A percentile compares a stretch with the other conserved stretches of the same genome.
Evolutionary conservation across 176 grass and related monocot species (phyloP).

Genomic region (Hordeum marinum): DNA sequence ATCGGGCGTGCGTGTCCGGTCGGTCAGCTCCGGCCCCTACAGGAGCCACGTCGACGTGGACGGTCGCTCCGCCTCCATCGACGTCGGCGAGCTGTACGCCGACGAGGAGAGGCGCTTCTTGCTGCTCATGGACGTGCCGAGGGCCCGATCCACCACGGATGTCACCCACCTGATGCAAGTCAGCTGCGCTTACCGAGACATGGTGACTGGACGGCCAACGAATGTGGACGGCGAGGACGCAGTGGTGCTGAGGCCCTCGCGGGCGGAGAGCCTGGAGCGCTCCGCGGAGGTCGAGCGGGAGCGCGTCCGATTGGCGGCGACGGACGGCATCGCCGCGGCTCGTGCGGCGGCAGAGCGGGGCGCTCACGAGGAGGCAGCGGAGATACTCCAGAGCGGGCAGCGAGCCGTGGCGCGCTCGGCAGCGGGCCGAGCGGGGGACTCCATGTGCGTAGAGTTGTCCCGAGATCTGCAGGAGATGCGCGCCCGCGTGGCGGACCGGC

Average conservation of each 20-base stretch:
- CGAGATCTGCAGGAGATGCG: slow-evolving; percentile 58
- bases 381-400: slow-evolving; percentile 32
- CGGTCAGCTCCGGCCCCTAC: slow-evolving; percentile 61
- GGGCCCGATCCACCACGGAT: neutral
- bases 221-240: slow-evolving; percentile 37
- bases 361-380: slow-evolving; percentile 30
- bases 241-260: slow-evolving; percentile 31
- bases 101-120: slow-evolving; percentile 91
- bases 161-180: slow-evolving; percentile 38
- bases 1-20: slow-evolving; percentile 28
- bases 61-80: slow-evolving; percentile 35
- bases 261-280: neutral
- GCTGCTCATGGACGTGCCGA: slow-evolving; percentile 51
- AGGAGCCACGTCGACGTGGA: slow-evolving; percentile 33
- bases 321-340: slow-evolving; percentile 30
- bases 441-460: slow-evolving; percentile 30
- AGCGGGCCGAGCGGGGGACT: slow-evolving; percentile 37
- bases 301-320: slow-evolving; percentile 27
- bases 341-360: slow-evolving; percentile 47
- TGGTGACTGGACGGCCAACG: slow-evolving; percentile 27
- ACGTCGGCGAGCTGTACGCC: slow-evolving; percentile 77
- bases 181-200: slow-evolving; percentile 63
- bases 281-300: slow-evolving; percentile 66
- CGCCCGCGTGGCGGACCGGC: slow-evolving; percentile 39
- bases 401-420: slow-evolving; percentile 22